Evolutionary conservation across 805 yeast species (phyloP).

Genomic region (Candida berthetii): DNA sequence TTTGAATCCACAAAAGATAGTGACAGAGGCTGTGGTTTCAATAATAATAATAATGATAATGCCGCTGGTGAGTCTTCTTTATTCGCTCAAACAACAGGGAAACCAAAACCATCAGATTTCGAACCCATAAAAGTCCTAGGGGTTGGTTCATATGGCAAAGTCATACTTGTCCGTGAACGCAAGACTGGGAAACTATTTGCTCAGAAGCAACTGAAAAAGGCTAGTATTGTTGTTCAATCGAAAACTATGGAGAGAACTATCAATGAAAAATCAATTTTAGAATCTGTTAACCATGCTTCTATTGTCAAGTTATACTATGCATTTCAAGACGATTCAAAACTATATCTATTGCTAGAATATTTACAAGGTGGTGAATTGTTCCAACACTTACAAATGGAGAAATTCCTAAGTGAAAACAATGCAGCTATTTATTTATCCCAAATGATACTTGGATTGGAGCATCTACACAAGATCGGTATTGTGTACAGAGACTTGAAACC

Average conservation of each 20-base stretch:
- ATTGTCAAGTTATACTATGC: conserved; percentile 81
- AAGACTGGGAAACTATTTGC: conserved; percentile 66
- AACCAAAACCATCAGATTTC: conserved; percentile 45
- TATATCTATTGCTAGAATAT: conserved; percentile 72
- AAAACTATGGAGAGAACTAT: conserved; percentile 69
- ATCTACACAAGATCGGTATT: conserved; percentile 88
- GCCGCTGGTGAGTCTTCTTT: not conserved
- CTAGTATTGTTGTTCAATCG: conserved; percentile 57
- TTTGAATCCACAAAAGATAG: not conserved
- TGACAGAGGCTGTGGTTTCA: no score
- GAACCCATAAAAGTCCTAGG: conserved; percentile 75
- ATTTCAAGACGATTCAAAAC: conserved; percentile 71
- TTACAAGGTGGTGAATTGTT: conserved; percentile 89
- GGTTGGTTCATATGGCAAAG: conserved; percentile 87
- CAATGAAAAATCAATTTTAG: conserved; percentile 71
- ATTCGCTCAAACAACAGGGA: conserved; percentile 3
- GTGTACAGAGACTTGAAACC: conserved; percentile 97
- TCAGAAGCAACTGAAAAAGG: conserved; percentile 80
- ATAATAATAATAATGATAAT: no score
- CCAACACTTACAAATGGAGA: conserved; percentile 94
- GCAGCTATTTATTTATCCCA: conserved; percentile 96
- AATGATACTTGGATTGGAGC: conserved; percentile 86
- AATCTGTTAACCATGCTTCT: conserved; percentile 68
- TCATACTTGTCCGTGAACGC: conserved; percentile 64
- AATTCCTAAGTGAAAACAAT: conserved; percentile 82